Conservation (phyloP, 306 rosid genomes). For the Albizia julibrissin region DNA sequence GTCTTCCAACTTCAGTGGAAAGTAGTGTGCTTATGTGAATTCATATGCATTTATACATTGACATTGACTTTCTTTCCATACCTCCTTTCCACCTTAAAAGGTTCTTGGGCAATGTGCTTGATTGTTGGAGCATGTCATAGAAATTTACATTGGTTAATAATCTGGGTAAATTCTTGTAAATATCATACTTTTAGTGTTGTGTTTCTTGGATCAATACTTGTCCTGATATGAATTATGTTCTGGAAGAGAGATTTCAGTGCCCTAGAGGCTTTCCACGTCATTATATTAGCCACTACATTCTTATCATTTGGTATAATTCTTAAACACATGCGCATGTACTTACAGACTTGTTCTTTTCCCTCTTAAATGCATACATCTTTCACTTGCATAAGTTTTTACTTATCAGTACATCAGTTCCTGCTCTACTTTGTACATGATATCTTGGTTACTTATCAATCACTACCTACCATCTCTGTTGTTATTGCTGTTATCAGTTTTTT, state of each 20-base stretch:
- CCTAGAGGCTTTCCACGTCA: not conserved
- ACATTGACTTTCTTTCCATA: not conserved
- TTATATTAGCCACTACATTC: slow-evolving; percentile 2
- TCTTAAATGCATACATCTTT: slow-evolving; percentile 17
- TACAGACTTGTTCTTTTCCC: slow-evolving; percentile 5
- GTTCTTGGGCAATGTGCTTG: slow-evolving; percentile 23
- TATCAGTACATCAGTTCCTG: slow-evolving; percentile 24
- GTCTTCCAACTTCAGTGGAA: slow-evolving; percentile 8
- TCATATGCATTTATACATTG: not conserved
- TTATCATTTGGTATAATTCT: not conserved
- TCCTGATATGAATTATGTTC: not conserved
- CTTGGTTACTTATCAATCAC: slow-evolving; percentile 22
- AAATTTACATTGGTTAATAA: not conserved
- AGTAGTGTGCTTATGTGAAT: slow-evolving; percentile 19
- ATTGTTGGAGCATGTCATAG: slow-evolving; percentile 6
- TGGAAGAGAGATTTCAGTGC: not conserved
- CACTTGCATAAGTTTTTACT: slow-evolving; percentile 4
- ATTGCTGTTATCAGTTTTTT: slow-evolving; percentile 66
- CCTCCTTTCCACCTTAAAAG: slow-evolving; percentile 10
- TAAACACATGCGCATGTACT: not conserved
- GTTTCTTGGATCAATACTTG: slow-evolving; percentile 2
- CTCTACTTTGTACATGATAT: slow-evolving; percentile 1
- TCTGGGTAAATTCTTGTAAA: slow-evolving; percentile 18
- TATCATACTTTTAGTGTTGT: not conserved
- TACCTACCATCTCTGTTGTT: slow-evolving; percentile 23